These are phyloP conservation scores for Globisporangium apiculatum DNA, from an alignment of 352 stramenopile genomes.

Conservation along the genomic window DNA sequence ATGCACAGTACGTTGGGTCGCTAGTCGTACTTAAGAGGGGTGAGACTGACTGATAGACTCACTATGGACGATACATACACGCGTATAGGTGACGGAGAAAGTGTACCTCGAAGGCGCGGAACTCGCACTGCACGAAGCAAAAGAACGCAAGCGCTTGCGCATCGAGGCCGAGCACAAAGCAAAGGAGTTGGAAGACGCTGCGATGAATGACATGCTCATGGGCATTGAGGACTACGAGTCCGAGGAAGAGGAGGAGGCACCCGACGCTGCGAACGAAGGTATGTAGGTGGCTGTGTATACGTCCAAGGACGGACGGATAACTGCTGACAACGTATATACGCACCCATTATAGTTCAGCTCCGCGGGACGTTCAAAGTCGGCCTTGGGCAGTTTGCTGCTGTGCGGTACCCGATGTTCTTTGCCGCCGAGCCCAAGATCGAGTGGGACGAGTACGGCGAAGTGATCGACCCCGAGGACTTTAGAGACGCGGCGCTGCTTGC, in stretches of 20 bases:
- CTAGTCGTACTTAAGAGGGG: too few relatives aligned
- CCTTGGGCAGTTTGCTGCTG: constrained; percentile 74
- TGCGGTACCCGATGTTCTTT: constrained; percentile 87
- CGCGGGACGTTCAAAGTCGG: constrained; percentile 84
- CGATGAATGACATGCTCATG: constrained; percentile 91
- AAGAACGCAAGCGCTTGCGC: constrained; percentile 75
- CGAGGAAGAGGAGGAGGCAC: constrained; percentile 63
- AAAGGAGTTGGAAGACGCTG: constrained; percentile 84
- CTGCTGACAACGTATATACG: too few relatives aligned
- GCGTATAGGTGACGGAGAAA: constrained; percentile 36
- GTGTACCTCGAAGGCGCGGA: constrained; percentile 81
- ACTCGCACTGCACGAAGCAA: constrained; percentile 80
- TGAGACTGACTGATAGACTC: too few relatives aligned
- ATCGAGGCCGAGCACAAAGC: constrained; percentile 84
- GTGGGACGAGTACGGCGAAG: constrained; percentile 88
- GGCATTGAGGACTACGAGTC: constrained; percentile 87
- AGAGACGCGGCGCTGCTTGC: constrained; percentile 63
- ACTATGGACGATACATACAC: too few relatives aligned
- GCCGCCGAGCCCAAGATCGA: constrained; percentile 80
- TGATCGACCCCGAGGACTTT: constrained; percentile 80
- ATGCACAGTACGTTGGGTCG: too few relatives aligned
- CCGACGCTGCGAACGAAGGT: constrained; percentile 43
- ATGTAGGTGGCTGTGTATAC: too few relatives aligned
- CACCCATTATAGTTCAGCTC: constrained; percentile 41
- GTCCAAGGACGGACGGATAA: too few relatives aligned